phyloP scores from a whole-genome alignment of 2,329 filamentous ascomycete species.

The Aspergillus hiratsukae region DNA sequence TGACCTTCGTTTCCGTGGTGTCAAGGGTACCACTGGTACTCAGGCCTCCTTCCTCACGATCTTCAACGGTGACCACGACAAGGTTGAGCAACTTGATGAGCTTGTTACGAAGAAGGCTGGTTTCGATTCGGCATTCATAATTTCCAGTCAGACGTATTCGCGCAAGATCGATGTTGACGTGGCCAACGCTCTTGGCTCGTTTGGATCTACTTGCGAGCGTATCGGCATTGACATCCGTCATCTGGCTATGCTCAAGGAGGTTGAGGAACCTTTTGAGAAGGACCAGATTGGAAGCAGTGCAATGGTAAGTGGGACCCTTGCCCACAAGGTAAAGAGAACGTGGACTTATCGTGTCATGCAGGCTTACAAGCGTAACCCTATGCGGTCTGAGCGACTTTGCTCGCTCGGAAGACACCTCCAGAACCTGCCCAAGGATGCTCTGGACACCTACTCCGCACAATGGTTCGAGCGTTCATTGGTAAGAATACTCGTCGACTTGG shows the following conservation, averaged over 20 bases:
- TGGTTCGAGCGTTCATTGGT: constrained; percentile 71
- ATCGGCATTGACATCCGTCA: constrained; percentile 73
- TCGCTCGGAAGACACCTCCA: constrained; percentile 54
- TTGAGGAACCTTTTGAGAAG: constrained; percentile 79
- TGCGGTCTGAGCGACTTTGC: constrained; percentile 58
- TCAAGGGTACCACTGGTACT: constrained; percentile 68
- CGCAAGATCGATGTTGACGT: constrained; percentile 78
- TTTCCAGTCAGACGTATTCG: constrained; percentile 71
- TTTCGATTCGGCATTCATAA: constrained; percentile 56
- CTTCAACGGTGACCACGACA: constrained; percentile 57
- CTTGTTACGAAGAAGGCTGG: constrained; percentile 63
- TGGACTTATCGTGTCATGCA: constrained; percentile 39
- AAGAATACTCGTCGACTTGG: constrained; percentile 2
- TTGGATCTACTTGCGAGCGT: constrained; percentile 73
- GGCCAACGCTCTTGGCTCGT: constrained; percentile 72
- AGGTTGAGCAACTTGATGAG: constrained; percentile 60
- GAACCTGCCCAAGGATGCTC: constrained; percentile 52
- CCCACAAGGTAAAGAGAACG: neutral
- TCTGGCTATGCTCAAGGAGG: constrained; percentile 71
- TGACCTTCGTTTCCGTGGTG: constrained; percentile 70
- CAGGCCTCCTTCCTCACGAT: constrained; percentile 74
- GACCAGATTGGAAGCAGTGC: constrained; percentile 69
- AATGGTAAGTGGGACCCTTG: constrained; percentile 37
- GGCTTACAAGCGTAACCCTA: constrained; percentile 61
- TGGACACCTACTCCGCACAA: constrained; percentile 66